Base-by-base conservation (phyloP, 768 basidiomycete species). In the Russula emetica region DNA sequence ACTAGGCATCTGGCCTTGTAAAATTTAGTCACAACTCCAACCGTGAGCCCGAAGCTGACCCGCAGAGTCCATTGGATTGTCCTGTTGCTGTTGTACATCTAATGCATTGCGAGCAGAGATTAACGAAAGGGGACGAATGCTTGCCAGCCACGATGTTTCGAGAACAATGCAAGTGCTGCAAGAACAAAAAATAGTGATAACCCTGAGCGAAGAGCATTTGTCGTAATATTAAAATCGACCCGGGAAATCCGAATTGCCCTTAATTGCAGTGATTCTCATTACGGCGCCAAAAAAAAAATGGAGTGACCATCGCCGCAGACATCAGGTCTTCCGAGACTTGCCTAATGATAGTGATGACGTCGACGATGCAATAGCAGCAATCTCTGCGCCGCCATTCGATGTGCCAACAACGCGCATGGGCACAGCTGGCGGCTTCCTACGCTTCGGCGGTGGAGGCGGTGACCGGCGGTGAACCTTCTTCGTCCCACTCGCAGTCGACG, bases 341-440 rank as follows among this genome's bases (percentile, higher is more conserved):
- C 55, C 45, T 28, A 47, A 30, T 26, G 67, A 49, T 50, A 74
- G 52, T 26, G 63, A 70, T 11, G 70, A 63, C 1, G 77, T 70
- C n/a, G 78, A 77, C 32, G 72, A 74, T 24, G 79, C 77, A 45
- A 88, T 87, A 1, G 85, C 77, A 8, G 84, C 84, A 38, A 88
- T 84, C 40, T 82, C 83, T 24, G 79, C 80, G 10, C 83, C 85
- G 16, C 80, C 70, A 60, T 80, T 78, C 0, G 79, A 80, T 55
- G 72, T 77, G 34, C 76, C 78, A 16, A 67, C 58, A 3, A 67
- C 60, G 1, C 80, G 67, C 13, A 56, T 74, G 11, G 90, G 87
- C 51, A 86, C 78, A 18, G 88, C 85, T 38, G 90, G 89, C 1
- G 89, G 84, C 68, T 87, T 88, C 70, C 89, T 76, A 51, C 88